Evolutionary conservation across 2,329 filamentous ascomycete species (phyloP), one percentile per base, ranked within the genome.

Genomic region (Scedosporium boydii): DNA sequence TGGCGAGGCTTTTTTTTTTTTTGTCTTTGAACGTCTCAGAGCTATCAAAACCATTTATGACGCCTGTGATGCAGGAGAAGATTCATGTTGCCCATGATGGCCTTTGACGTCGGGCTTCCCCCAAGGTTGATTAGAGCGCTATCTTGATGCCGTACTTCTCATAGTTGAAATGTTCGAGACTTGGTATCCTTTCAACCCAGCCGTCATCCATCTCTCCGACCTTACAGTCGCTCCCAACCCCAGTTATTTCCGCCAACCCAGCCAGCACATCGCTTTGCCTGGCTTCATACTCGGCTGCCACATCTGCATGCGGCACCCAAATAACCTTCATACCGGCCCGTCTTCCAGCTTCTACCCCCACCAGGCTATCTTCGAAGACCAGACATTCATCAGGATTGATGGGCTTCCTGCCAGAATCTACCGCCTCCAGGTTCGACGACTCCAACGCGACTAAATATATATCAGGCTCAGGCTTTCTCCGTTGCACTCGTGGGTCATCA

Each of bases 291-390:
- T 76, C 73, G 1, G 59, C 65, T 5, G 70, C 71, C 59, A 91
- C 67, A 41, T 79, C 85, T 3, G 79, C 78, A 72, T 91, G 87
- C 21, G 88, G 88, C 64, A 84, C 83, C 88, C 88, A 91, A 2
- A 90, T 78, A 3, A 86, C 86, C 68, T 88, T 80, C 88, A 91
- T 91, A 0, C 88, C 88, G 0, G 88, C 88, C 67, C 88, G 79
- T 62, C 88, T 75, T 6, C 86, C 88, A 6, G 87, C 82, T 72
- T 91, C 88, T 1, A 90, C 85, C 1, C 88, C 88, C 0, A 86
- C 82, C 14, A 91, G 86, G 56, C 84, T 85, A 68, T 91, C 88
- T 70, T 91, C 88, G 68, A 91, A 90, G 0, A 91, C 88, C 2
- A 91, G 74, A 69, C 88, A 91, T 71, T 91, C 87, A 58, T 80